These are phyloP conservation scores for Polytrichum commune DNA, from an alignment of 225 moss, liverwort and hornwort species.

Conservation along the genomic window DNA sequence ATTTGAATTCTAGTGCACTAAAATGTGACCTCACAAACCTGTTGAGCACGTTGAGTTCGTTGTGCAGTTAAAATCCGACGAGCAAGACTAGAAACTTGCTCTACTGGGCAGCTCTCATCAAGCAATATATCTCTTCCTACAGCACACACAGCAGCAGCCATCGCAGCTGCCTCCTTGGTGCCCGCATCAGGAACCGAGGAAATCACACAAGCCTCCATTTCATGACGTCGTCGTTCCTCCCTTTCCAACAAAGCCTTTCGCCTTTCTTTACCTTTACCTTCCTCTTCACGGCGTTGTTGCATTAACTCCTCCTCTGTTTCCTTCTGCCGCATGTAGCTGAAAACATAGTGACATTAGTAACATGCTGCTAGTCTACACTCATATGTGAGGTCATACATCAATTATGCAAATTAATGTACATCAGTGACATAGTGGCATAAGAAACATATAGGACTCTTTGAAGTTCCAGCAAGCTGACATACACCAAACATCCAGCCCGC, in stretches of 20 bases:
- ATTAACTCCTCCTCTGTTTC: conserved; percentile 66
- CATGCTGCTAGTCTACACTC: no score
- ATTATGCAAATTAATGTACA: no score
- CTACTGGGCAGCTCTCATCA: conserved; percentile 57
- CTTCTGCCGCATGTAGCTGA: conserved; percentile 67
- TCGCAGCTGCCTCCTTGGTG: conserved; percentile 66
- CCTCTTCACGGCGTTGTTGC: conserved; percentile 62
- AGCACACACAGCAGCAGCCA: conserved; percentile 67
- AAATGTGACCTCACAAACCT: conserved; percentile 28
- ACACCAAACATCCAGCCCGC: no score
- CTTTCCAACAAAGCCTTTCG: conserved; percentile 53
- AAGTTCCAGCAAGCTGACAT: no score
- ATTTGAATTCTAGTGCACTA: background rate
- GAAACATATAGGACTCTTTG: no score
- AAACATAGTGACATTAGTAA: background rate
- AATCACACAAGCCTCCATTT: conserved; percentile 62
- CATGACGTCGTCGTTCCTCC: conserved; percentile 55
- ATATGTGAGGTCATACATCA: no score
- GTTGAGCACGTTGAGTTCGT: conserved; percentile 57
- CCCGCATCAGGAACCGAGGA: conserved; percentile 63
- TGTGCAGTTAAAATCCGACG: conserved; percentile 59
- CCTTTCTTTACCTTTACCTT: conserved; percentile 65
- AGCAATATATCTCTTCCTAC: conserved; percentile 64
- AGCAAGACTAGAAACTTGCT: conserved; percentile 64
- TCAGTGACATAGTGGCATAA: no score